Evolutionary conservation across 345 rosid species (phyloP), one percentile per base, ranked within the genome.

Genomic region (Murraya koenigii): DNA sequence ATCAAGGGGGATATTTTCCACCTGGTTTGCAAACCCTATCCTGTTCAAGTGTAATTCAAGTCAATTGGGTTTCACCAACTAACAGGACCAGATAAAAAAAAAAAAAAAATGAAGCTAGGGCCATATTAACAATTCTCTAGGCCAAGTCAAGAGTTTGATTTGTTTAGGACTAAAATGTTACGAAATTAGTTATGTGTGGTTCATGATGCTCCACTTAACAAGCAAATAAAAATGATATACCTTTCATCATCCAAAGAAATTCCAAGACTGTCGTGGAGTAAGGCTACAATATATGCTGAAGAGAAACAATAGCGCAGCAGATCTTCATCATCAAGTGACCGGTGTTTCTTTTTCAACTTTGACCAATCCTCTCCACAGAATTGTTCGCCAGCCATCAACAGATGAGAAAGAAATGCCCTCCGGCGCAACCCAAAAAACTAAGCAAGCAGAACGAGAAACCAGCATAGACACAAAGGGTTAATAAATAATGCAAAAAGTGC

Each of bases 321-420:
- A 82, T 83, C 93, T 79, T 90, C 95, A 69, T 87, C 94, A 70
- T 84, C 79, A 56, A 88, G 79, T 32, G 89, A 82, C 17, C 82
- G 85, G 81, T 93, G 86, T 76, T 83, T 86, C 83, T 72, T 84
- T 83, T 82, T 92, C 81, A 95, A 80, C 32, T 72, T 84, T 11
- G 90, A 88, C 98, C 98, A 95, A 61, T 95, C 97, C 65, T 90
- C 94, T 78, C 87, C 93, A 75, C 98, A 95, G 72, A 88, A 92
- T 52, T 78, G 85, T 80, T 89, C 71, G 68, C 98, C 98, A 17
- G 93, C 90, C 61, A 32, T 38, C 72, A 91, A 77, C 80, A 95
- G 75, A 74, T 86, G 88, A 66, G 96, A 89, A 70, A 95, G 88
- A 85, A 87, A 84, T 69, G 88, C 87, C 69, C 74, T 86, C 82